Percentiles rank a stretch among this genome's conserved stretches.
Conservation (phyloP, 441 rosid genomes). For the Raphanus hybrid region DNA sequence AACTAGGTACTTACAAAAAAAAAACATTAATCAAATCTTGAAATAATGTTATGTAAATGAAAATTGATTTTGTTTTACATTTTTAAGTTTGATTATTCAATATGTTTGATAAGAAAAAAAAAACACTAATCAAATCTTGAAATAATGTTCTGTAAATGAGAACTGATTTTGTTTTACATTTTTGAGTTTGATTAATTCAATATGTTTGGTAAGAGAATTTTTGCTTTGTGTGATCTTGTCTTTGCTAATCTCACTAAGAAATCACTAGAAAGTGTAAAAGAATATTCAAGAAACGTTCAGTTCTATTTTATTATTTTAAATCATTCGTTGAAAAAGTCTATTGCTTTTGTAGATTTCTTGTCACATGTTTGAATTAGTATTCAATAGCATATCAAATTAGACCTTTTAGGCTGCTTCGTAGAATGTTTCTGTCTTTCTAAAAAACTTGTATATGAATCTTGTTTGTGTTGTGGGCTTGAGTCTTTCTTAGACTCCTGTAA, state of each 20-base stretch:
- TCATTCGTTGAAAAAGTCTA: conserved; percentile 33
- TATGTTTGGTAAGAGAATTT: not conserved
- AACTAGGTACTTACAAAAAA: conserved; percentile 50
- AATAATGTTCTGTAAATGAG: not conserved
- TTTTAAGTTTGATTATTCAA: too few species aligned
- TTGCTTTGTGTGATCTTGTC: not conserved
- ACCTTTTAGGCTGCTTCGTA: not conserved
- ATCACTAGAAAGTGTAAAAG: not conserved
- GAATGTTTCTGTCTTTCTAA: not conserved
- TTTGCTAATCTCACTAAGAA: conserved; percentile 19
- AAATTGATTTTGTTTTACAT: too few species aligned
- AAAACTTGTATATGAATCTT: not conserved
- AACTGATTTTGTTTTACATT: not conserved
- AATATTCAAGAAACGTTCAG: not conserved
- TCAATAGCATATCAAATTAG: not conserved
- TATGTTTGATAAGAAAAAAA: not conserved
- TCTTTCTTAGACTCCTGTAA: not conserved
- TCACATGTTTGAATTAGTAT: conserved; percentile 31
- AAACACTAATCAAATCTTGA: not conserved
- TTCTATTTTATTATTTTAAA: not conserved
- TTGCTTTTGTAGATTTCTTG: conserved; percentile 14
- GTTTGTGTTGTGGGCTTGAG: conserved; percentile 6
- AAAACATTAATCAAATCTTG: not conserved
- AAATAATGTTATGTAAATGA: too few species aligned
- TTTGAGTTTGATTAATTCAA: not conserved